A percentile compares a stretch with the other conserved stretches of the same genome.
Conservation (phyloP, 495 filamentous ascomycete genomes). For the Letharia lupina region DNA sequence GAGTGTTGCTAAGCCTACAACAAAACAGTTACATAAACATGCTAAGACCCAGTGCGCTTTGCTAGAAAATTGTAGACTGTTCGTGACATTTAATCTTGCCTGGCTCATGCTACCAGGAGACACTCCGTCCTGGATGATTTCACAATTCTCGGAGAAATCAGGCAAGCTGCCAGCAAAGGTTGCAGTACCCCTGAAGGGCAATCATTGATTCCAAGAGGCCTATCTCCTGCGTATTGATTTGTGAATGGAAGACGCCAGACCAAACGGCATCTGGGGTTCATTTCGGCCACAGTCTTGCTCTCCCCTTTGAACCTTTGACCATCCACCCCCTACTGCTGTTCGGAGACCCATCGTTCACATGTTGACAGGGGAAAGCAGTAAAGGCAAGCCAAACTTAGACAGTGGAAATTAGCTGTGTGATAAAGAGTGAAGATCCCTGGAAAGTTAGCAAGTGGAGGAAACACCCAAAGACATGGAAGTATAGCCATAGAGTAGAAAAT, state of each 20-base stretch:
- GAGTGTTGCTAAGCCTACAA: conserved; percentile 3
- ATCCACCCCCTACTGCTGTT: background rate
- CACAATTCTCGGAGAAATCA: background rate
- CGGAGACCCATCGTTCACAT: background rate
- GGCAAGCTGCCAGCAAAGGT: background rate
- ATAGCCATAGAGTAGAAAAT: too few relatives aligned
- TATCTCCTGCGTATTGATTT: background rate
- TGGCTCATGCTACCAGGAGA: background rate
- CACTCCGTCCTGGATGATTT: background rate
- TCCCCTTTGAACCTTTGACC: background rate
- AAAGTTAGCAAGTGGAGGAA: background rate
- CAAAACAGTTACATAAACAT: background rate
- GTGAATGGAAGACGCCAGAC: background rate
- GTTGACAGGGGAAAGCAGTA: background rate
- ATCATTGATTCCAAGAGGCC: background rate
- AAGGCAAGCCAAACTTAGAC: background rate
- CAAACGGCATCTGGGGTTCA: background rate
- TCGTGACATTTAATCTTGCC: background rate
- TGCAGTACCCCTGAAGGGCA: too few relatives aligned
- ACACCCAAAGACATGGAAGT: background rate
- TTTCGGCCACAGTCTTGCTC: background rate
- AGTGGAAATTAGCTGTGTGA: too few relatives aligned
- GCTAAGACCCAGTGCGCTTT: background rate
- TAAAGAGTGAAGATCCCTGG: background rate
- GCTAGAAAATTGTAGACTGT: background rate